Base-by-base conservation (phyloP, 2,329 filamentous ascomycete species). In the Diplodia scrobiculata region DNA sequence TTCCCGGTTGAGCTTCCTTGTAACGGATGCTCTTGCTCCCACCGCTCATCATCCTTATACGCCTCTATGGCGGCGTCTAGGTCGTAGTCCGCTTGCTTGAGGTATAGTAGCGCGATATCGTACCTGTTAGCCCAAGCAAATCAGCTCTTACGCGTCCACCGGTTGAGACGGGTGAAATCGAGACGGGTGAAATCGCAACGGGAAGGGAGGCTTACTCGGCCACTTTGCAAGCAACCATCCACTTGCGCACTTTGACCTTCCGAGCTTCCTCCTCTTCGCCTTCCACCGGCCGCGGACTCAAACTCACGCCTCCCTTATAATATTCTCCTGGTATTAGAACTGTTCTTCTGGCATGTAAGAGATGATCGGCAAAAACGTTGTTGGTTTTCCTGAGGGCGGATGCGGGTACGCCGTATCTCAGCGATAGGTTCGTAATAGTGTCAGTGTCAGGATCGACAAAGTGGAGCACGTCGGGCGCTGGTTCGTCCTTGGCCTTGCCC, bases 181-280 rank as follows among this genome's bases (percentile, higher is more conserved):
- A 52, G 17, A 53, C 48, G 2, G 10, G 38, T 27, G 17, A 5
- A 27, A 29, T 55, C 27, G 27, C 36, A 13, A 14, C 41, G 14
- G 25, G n/a, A 52, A 47, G 27, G 55, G 41, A 50, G 27, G 55
- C 47, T 78, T 88, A 93, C 81, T 93, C 89, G 27, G 85, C 80
- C 32, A 91, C 89, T 74, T 94, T 94, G 78, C 88, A 66, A 10
- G 84, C 83, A 1, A 91, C 87, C 91, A 93, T 93, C 82, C 89
- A 94, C 68, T 89, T 85, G 50, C 91, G 83, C 38, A 94, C 83
- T 73, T 88, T 88, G 19, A 80, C 83, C 78, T 91, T 93, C 68
- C 87, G 84, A 59, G 84, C 80, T 77, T 91, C 88, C 72, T 92
- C 90, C 53, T 90, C 89, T 73, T 91, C 90, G 55, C 88, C 87